A percentile compares a stretch with the other conserved stretches of the same genome.
Conservation (phyloP, 176 grass and related monocot genomes). For the Oryza longistaminata region DNA sequence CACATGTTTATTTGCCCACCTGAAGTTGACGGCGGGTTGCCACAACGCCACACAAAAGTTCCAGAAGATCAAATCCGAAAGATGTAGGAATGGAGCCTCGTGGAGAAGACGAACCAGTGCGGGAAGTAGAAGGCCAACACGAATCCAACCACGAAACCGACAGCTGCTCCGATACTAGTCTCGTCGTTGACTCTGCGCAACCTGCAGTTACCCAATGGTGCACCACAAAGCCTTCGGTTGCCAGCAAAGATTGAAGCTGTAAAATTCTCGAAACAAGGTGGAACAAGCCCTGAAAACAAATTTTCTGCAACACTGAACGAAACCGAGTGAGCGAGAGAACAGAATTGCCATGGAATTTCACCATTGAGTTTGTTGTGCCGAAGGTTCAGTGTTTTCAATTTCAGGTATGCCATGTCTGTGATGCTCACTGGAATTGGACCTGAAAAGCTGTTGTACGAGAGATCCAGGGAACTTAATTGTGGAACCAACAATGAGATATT, state of each 20-base stretch:
- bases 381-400: conserved; percentile 26
- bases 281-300: conserved; percentile 6
- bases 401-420: background rate
- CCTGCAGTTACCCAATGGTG: background rate
- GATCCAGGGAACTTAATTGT: too few species aligned
- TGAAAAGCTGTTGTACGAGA: too few species aligned
- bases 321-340: background rate
- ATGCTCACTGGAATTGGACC: too few species aligned
- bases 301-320: conserved; percentile 39
- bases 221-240: conserved; percentile 18
- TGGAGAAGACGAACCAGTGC: background rate
- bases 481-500: too few species aligned
- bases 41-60: too few species aligned
- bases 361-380: conserved; percentile 45
- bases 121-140: conserved; percentile 33
- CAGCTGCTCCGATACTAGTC: background rate
- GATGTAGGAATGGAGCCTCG: background rate
- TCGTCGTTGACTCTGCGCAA: background rate
- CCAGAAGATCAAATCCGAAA: background rate
- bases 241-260: background rate
- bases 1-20: too few species aligned
- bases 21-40: too few species aligned
- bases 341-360: background rate
- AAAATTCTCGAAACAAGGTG: background rate
- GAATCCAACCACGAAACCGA: conserved; percentile 15